These are phyloP conservation scores for Aspergillus vadensis DNA, from an alignment of 2,329 filamentous ascomycete species.

Conservation along the genomic window DNA sequence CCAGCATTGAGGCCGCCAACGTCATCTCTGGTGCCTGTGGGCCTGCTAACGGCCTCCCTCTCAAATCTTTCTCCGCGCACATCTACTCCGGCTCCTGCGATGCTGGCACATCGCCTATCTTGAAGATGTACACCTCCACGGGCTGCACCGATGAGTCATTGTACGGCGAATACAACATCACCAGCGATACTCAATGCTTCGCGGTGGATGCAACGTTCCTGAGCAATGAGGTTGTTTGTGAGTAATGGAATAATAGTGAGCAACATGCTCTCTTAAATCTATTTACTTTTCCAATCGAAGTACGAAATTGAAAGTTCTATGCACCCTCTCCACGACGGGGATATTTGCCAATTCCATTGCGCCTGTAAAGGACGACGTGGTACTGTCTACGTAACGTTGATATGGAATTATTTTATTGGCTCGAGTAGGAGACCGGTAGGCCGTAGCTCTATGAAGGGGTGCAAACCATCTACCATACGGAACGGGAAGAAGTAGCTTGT, in stretches of 20 bases:
- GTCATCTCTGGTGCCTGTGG: slow-evolving; percentile 4
- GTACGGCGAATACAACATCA: not conserved
- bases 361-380: too few relatives aligned
- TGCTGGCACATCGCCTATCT: not conserved
- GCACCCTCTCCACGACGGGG: not conserved
- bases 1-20: slow-evolving; percentile 3
- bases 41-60: not conserved
- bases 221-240: slow-evolving; percentile 6
- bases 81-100: slow-evolving; percentile 5
- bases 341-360: not conserved
- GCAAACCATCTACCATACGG: too few relatives aligned
- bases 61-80: not conserved
- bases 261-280: not conserved
- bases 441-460: too few relatives aligned
- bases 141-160: not conserved
- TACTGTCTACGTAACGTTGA: not conserved
- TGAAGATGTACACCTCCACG: slow-evolving; percentile 2
- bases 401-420: not conserved
- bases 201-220: slow-evolving; percentile 1
- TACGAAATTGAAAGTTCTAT: not conserved
- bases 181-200: not conserved
- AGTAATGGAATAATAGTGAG: not conserved
- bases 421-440: too few relatives aligned
- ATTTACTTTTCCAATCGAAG: not conserved
- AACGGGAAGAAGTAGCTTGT: too few relatives aligned